phyloP scores from a whole-genome alignment of 768 basidiomycete species.

The Phylloporus sp. region DNA sequence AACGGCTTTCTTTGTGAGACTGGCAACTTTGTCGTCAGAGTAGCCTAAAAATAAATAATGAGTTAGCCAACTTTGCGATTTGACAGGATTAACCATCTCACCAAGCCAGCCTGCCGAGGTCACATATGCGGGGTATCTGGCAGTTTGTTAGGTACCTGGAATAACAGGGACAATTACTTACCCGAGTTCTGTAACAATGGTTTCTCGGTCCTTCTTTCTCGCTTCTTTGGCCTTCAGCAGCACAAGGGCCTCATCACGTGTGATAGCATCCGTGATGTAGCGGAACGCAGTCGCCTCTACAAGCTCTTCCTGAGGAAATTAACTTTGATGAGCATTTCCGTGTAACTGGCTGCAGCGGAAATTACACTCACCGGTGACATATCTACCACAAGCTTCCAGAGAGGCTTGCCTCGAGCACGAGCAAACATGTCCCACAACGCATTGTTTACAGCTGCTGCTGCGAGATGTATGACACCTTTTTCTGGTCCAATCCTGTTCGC shows the following conservation, averaged over 20 bases:
- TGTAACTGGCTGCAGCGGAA: neutral
- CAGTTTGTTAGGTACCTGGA: neutral
- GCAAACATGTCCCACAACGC: conserved; percentile 95
- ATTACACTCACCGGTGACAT: conserved; percentile 62
- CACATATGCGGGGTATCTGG: conserved; percentile 88
- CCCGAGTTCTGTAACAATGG: conserved; percentile 67
- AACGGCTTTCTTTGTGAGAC: conserved; percentile 83
- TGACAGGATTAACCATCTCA: conserved; percentile 19
- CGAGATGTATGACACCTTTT: conserved; percentile 93
- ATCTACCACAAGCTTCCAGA: conserved; percentile 93
- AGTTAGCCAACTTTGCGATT: conserved; percentile 8
- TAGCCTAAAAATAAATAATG: conserved; percentile 65
- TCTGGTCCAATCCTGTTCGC: conserved; percentile 79
- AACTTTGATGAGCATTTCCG: neutral
- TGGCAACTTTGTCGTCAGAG: conserved; percentile 85
- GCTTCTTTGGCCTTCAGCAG: conserved; percentile 76
- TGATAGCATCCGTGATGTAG: conserved; percentile 93
- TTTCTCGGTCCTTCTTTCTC: conserved; percentile 76
- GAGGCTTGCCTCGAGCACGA: conserved; percentile 71
- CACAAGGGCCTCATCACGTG: conserved; percentile 81
- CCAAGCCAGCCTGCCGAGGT: conserved; percentile 93
- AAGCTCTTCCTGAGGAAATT: conserved; percentile 62
- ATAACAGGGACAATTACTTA: conserved; percentile 23
- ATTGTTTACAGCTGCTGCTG: conserved; percentile 84
- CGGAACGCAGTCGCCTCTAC: conserved; percentile 75